Conservation (phyloP, 129 eudicot species). For the Centrapalus pauciflorus region DNA sequence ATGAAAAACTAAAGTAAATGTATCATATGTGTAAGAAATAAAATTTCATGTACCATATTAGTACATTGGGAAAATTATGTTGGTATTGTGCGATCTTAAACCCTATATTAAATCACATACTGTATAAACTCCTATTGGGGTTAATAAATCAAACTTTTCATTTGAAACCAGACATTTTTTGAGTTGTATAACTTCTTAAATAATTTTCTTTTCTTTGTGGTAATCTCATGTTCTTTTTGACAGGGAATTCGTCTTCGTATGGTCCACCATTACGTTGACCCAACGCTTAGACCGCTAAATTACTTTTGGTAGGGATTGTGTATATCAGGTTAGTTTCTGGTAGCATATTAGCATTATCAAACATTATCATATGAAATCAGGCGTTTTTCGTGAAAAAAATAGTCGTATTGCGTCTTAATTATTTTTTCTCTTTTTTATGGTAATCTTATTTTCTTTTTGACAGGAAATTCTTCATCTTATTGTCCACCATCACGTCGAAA, state of each 20-base stretch:
- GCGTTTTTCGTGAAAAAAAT: not conserved
- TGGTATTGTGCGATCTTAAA: too few species aligned
- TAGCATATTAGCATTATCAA: not conserved
- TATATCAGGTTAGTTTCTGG: constrained; percentile 9
- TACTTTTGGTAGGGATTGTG: not conserved
- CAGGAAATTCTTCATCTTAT: constrained; percentile 21
- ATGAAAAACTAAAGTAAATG: too few species aligned
- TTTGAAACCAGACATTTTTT: not conserved
- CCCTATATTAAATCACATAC: not conserved
- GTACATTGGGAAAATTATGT: too few species aligned
- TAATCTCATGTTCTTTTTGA: not conserved
- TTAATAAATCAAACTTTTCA: not conserved
- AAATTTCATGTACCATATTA: too few species aligned
- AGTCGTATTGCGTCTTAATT: not conserved
- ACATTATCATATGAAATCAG: not conserved
- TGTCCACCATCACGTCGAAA: constrained; percentile 9
- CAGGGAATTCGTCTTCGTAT: constrained; percentile 21
- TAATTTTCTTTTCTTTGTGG: not conserved
- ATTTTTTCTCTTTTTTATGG: not conserved
- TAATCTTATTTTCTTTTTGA: not conserved
- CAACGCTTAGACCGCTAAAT: not conserved
- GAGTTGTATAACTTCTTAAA: not conserved
- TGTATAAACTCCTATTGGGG: not conserved
- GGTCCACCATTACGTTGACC: constrained; percentile 11
- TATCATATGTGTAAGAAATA: too few species aligned